Conservation (phyloP, 2,329 filamentous ascomycete species). For the Cladophialophora immunda region DNA sequence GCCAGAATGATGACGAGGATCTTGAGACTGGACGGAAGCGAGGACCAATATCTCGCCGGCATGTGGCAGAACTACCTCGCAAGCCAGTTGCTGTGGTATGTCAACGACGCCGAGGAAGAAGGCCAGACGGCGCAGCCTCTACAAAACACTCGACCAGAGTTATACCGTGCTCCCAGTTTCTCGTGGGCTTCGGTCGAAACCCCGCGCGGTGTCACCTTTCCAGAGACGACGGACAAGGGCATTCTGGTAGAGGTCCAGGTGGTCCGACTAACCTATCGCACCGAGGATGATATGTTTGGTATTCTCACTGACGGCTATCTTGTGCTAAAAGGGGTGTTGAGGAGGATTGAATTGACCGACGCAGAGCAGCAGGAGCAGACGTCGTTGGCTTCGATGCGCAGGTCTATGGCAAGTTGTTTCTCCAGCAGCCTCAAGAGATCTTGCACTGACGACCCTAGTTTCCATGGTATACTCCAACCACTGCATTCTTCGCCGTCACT, state of each 20-base stretch:
- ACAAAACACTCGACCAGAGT: conserved; percentile 17
- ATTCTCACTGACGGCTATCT: conserved; percentile 25
- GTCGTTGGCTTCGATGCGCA: background rate
- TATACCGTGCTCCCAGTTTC: conserved; percentile 25
- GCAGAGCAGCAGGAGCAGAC: background rate
- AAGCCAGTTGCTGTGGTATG: conserved; percentile 24
- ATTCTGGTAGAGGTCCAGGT: conserved; percentile 21
- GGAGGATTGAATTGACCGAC: conserved; percentile 25
- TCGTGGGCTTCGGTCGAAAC: conserved; percentile 31
- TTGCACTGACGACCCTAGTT: background rate
- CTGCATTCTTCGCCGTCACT: background rate
- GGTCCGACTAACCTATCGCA: conserved; percentile 22
- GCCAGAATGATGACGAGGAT: conserved; percentile 12
- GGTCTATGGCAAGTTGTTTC: background rate
- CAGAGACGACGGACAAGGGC: conserved; percentile 20
- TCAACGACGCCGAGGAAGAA: conserved; percentile 16
- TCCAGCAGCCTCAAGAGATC: background rate
- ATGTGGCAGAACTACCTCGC: conserved; percentile 23
- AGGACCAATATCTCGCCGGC: conserved; percentile 28
- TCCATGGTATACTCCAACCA: conserved; percentile 1
- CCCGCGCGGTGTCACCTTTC: conserved; percentile 14
- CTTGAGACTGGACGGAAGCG: conserved; percentile 12
- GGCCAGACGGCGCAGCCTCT: conserved; percentile 1
- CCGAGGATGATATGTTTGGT: conserved; percentile 20
- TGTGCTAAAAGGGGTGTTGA: conserved; percentile 19